A percentile compares a stretch with the other conserved stretches of the same genome.
Conservation (phyloP, 495 filamentous ascomycete species). For the Endocarpon pusillum region DNA sequence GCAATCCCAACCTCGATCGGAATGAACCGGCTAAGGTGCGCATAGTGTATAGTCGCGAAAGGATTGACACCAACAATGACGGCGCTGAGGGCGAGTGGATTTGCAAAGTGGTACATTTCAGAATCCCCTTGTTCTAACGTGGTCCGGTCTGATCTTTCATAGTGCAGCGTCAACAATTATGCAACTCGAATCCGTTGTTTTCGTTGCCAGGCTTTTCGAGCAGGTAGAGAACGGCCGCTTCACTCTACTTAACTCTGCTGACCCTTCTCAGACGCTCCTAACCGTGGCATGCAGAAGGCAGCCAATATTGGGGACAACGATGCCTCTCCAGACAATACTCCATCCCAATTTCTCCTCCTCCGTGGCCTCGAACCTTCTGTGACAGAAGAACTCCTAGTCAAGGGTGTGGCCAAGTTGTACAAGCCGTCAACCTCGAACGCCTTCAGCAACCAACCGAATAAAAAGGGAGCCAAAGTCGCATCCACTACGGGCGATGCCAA, state of each 20-base stretch:
- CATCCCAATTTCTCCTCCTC: conserved; percentile 70
- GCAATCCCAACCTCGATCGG: conserved; percentile 25
- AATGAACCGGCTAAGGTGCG: conserved; percentile 40
- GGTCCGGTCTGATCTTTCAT: conserved; percentile 2
- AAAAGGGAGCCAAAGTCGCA: conserved; percentile 48
- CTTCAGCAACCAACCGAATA: conserved; percentile 13
- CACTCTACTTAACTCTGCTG: conserved; percentile 6
- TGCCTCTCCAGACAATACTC: conserved; percentile 51
- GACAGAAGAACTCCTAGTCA: conserved; percentile 61
- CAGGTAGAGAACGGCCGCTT: conserved; percentile 28
- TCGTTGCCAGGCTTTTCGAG: conserved; percentile 52
- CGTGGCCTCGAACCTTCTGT: conserved; percentile 57
- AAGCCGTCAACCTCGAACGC: conserved; percentile 22
- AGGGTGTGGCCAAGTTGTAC: conserved; percentile 65
- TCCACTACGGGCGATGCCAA: conserved; percentile 59
- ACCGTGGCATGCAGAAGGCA: too few species aligned
- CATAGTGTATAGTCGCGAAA: conserved; percentile 40
- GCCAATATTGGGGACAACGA: conserved; percentile 66
- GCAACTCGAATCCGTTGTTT: conserved; percentile 52
- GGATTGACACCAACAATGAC: conserved; percentile 33
- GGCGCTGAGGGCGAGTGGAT: conserved; percentile 59
- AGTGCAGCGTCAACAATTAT: conserved; percentile 64
- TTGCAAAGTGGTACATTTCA: conserved; percentile 43
- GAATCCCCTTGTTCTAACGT: neutral
- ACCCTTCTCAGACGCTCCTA: conserved; percentile 19